phyloP scores from a whole-genome alignment of 805 yeast genomes.

The Saccharomycopsis vini region DNA sequence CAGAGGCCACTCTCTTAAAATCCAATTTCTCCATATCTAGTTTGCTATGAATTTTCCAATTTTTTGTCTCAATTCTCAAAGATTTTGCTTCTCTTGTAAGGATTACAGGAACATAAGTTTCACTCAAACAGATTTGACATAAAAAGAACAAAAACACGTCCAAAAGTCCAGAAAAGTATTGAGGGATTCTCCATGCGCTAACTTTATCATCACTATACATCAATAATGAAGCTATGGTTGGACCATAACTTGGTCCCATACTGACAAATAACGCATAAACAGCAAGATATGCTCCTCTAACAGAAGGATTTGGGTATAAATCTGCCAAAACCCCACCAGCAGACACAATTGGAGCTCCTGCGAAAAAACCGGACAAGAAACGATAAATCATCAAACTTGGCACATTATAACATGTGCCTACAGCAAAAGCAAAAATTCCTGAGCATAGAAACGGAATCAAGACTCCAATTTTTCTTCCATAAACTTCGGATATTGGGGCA shows the following conservation, averaged over 20 bases:
- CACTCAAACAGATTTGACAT: constrained; percentile 32
- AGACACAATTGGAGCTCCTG: constrained; percentile 57
- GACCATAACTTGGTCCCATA: constrained; percentile 35
- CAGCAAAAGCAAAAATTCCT: constrained; percentile 43
- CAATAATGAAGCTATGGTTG: constrained; percentile 40
- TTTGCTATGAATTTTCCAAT: constrained; percentile 45
- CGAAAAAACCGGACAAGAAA: constrained; percentile 55
- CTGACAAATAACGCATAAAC: constrained; percentile 41
- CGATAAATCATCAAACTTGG: constrained; percentile 50
- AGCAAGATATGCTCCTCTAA: constrained; percentile 46
- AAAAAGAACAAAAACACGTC: constrained; percentile 26
- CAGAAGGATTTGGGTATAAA: constrained; percentile 35
- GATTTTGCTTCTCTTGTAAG: constrained; percentile 37
- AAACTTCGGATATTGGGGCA: constrained; percentile 61
- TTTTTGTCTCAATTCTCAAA: constrained; percentile 46
- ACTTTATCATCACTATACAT: constrained; percentile 30
- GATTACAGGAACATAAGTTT: constrained; percentile 51
- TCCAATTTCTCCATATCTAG: constrained; percentile 46
- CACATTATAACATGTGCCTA: constrained; percentile 48
- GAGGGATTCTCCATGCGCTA: constrained; percentile 51
- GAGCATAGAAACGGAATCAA: constrained; percentile 41
- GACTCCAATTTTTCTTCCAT: constrained; percentile 52
- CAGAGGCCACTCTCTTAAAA: constrained; percentile 28
- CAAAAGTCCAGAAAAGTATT: constrained; percentile 42
- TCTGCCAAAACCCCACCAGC: constrained; percentile 65